Base-by-base conservation (phyloP, 257 asterid genomes). In the Hygrophila difformis region DNA sequence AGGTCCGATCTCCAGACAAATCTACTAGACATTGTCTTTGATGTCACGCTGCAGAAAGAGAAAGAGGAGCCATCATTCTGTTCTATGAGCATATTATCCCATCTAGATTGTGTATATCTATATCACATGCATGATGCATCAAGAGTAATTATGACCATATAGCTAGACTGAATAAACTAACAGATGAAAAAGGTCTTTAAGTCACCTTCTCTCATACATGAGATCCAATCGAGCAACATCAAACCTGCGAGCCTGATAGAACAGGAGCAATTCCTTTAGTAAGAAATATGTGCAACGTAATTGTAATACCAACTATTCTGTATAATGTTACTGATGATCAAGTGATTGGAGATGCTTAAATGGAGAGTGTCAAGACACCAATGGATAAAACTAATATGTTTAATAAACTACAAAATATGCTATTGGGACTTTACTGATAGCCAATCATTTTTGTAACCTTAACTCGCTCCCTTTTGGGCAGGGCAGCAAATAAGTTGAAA, bases 121-220 rank as follows among this genome's bases (percentile, higher is more conserved):
- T 17, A 59, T 44, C 8, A 26, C 31, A 1, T 26, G 8, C 4
- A 26, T 26, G 31, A 26, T 26, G 31, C 31, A 26, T 26, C 31
- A 0, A 26, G 31, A 26, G 8, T 26, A 26, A 26, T 3, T 26
- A 26, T n/a, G 31, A 26, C 31, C 31, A 47, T 8, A 36, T 12
- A 17, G 9, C 44, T 52, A 36, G 40, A 17, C 8, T 26, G 10
- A 29, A 39, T 10, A 44, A 21, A 15, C 58, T 63, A 21, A 46
- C 35, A 39, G 55, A 46, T 42, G 36, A 45, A 4, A 44, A 34
- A 47, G 22, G 46, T 8, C 48, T 5, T 55, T 45, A 40, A 61
- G 31, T 61, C 24, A 88, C 97, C 93, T 85, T 68, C 72, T 80
- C 80, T 91, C 71, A 36, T 91, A 91, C 98, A 91, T 91, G 21